Conservation (phyloP, 139 green algal genomes). For the Tetradesmus lagerheimii region DNA sequence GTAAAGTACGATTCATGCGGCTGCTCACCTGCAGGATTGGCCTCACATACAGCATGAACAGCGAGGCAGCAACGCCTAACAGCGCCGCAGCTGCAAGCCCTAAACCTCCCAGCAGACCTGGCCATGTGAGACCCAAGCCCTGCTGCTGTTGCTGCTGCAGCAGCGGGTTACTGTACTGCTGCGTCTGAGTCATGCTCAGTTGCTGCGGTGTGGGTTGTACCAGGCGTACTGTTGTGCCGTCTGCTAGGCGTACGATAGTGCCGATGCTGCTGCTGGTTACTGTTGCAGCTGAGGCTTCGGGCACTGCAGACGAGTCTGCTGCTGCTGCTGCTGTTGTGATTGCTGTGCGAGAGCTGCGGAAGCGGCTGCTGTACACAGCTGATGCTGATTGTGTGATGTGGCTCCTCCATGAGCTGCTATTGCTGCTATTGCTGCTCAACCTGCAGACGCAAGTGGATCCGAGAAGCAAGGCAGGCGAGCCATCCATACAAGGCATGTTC, state of each 20-base stretch:
- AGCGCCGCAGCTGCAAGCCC: background rate
- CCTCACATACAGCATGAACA: slow-evolving; percentile 31
- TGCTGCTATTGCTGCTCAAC: background rate
- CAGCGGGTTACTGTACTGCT: background rate
- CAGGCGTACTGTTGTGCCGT: slow-evolving; percentile 11
- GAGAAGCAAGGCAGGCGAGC: too few relatives aligned
- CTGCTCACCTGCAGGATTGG: slow-evolving; percentile 26
- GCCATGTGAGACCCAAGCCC: background rate
- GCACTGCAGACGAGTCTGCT: background rate
- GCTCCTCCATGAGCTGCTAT: background rate
- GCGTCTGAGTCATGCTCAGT: background rate
- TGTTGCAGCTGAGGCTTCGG: background rate
- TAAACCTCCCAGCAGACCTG: background rate
- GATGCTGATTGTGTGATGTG: background rate
- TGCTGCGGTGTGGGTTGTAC: slow-evolving; percentile 7
- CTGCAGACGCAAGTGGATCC: background rate
- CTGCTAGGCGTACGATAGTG: background rate
- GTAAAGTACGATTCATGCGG: too few relatives aligned
- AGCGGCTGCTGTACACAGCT: background rate
- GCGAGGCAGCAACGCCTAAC: slow-evolving; percentile 7
- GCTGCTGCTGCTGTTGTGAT: background rate
- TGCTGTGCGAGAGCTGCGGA: background rate
- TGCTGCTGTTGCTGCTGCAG: slow-evolving; percentile 27
- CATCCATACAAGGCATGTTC: too few relatives aligned
- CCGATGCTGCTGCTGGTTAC: background rate